These are phyloP conservation scores for Mentha longifolia DNA, from an alignment of 257 asterid species.

Conservation along the genomic window DNA sequence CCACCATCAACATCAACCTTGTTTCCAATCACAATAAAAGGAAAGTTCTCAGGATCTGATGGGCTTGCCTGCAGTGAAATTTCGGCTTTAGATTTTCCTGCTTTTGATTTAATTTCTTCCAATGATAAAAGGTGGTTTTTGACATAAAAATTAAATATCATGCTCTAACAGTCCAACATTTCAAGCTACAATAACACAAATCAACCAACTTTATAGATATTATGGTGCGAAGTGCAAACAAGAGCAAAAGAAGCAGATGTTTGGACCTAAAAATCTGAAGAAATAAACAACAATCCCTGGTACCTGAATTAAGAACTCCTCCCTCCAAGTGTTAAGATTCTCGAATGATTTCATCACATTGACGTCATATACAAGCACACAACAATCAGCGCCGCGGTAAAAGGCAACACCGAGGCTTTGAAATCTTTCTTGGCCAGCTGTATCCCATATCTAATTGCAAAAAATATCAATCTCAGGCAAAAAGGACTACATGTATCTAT, in stretches of 20 bases:
- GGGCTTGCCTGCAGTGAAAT: constrained; percentile 86
- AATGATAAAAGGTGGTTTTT: constrained; percentile 1
- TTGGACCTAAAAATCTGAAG: neutral
- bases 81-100: constrained; percentile 4
- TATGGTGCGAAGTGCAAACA: neutral
- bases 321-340: constrained; percentile 94
- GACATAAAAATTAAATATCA: neutral
- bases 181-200: constrained; percentile 7
- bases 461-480: constrained; percentile 23
- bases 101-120: constrained; percentile 6
- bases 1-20: constrained; percentile 97
- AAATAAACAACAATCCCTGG: constrained; percentile 19
- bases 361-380: constrained; percentile 96
- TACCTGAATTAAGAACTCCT: constrained; percentile 97
- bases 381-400: constrained; percentile 99
- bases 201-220: constrained; percentile 15
- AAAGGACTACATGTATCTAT: neutral
- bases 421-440: constrained; percentile 99
- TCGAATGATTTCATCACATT: constrained; percentile 94
- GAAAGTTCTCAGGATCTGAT: constrained; percentile 95
- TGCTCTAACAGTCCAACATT: constrained; percentile 8
- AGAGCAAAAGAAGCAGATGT: neutral
- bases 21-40: constrained; percentile 98
- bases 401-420: constrained; percentile 99
- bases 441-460: constrained; percentile 88